These are phyloP conservation scores for Vanderwaltozyma tropicalis DNA, from an alignment of 805 yeast genomes.

Conservation along the genomic window DNA sequence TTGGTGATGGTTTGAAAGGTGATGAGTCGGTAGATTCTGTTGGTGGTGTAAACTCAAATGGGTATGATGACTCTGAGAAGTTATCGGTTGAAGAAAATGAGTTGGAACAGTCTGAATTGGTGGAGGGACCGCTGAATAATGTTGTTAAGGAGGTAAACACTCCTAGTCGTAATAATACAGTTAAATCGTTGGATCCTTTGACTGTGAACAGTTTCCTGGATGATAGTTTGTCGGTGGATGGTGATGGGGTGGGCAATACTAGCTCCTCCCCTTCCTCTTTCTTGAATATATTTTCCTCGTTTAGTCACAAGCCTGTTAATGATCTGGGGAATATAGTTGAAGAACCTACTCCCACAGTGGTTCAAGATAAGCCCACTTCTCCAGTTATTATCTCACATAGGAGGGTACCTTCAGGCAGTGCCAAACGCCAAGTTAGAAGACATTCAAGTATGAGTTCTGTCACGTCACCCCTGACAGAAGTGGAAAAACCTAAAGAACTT, in stretches of 20 bases:
- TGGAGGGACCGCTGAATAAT: no score
- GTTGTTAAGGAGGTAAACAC: no score
- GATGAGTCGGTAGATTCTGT: neutral
- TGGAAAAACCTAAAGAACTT: neutral
- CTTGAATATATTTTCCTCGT: constrained; percentile 2
- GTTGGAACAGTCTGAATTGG: no score
- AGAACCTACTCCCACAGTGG: no score
- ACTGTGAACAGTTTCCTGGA: neutral
- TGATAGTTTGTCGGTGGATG: no score
- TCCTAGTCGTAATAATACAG: no score
- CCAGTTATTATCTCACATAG: constrained; percentile 26
- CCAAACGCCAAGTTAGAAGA: constrained; percentile 1
- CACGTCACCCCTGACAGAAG: neutral
- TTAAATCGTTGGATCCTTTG: no score
- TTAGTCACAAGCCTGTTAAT: neutral
- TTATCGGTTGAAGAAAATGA: neutral
- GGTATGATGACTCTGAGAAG: constrained; percentile 2
- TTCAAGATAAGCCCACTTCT: constrained; percentile 5
- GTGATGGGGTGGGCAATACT: no score
- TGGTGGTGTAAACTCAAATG: neutral
- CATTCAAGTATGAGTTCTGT: constrained; percentile 7
- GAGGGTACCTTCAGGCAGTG: constrained; percentile 15
- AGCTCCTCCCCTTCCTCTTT: constrained; percentile 3
- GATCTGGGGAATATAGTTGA: constrained; percentile 1
- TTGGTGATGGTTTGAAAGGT: neutral